Evolutionary conservation across 176 grass and related monocot genomes (phyloP).

Genomic region (Aegilops bicornis): DNA sequence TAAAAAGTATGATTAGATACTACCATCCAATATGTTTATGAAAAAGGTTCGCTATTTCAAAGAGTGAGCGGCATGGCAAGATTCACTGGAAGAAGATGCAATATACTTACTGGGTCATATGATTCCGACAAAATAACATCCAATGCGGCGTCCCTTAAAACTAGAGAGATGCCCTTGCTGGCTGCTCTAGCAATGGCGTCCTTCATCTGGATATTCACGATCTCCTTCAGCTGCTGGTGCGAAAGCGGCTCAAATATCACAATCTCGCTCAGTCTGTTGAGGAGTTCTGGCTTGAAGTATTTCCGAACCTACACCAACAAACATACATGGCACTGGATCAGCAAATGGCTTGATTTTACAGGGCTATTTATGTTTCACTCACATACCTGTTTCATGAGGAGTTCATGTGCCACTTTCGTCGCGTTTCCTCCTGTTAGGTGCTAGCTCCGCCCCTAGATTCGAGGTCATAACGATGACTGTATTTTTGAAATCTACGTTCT

Average conservation of each 20-base stretch:
- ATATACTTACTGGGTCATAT: neutral
- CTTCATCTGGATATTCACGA: slow-evolving; percentile 54
- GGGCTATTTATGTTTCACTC: neutral
- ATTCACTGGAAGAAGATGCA: neutral
- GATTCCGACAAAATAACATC: slow-evolving; percentile 43
- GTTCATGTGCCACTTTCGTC: slow-evolving; percentile 10
- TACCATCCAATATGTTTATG: neutral
- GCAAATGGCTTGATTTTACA: no score
- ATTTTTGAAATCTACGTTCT: slow-evolving; percentile 45
- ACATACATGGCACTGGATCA: neutral
- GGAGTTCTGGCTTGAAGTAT: slow-evolving; percentile 48
- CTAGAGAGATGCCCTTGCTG: slow-evolving; percentile 43
- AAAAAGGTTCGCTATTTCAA: neutral
- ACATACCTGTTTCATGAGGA: slow-evolving; percentile 33
- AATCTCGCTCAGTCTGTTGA: slow-evolving; percentile 38
- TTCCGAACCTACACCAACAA: slow-evolving; percentile 40
- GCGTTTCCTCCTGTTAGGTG: slow-evolving; percentile 19
- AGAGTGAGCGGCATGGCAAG: neutral
- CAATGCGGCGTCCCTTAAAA: slow-evolving; percentile 45
- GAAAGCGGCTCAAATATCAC: slow-evolving; percentile 44
- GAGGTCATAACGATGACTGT: slow-evolving; percentile 45
- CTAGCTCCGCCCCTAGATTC: slow-evolving; percentile 43
- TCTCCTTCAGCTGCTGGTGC: slow-evolving; percentile 31
- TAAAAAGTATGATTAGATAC: neutral
- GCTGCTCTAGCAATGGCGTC: slow-evolving; percentile 34